Conservation (phyloP, 2,329 filamentous ascomycete species). For the Zasmidium cellare region DNA sequence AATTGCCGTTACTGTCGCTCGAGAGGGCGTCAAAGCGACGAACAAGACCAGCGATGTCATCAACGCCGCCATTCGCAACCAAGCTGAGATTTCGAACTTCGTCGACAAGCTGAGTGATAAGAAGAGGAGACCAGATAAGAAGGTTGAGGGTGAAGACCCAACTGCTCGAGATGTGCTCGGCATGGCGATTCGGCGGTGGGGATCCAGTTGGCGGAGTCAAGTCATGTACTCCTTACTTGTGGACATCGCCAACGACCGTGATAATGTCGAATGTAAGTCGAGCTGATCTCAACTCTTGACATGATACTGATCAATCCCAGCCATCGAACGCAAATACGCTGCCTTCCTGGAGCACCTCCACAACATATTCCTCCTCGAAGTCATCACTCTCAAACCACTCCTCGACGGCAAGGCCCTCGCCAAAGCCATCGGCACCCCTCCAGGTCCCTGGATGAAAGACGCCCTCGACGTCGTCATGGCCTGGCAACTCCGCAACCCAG, state of each 20-base stretch:
- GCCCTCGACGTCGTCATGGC: slow-evolving; percentile 78
- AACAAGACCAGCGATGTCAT: slow-evolving; percentile 74
- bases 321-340: slow-evolving; percentile 53
- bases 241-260: slow-evolving; percentile 53
- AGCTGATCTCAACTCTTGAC: slow-evolving; percentile 5
- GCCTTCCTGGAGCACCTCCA: slow-evolving; percentile 55
- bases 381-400: slow-evolving; percentile 49
- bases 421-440: slow-evolving; percentile 64
- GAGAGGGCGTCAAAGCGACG: slow-evolving; percentile 76
- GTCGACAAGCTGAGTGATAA: slow-evolving; percentile 56
- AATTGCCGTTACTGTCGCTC: slow-evolving; percentile 62
- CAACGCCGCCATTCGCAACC: slow-evolving; percentile 63
- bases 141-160: slow-evolving; percentile 43
- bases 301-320: slow-evolving; percentile 26
- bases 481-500: slow-evolving; percentile 85
- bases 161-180: slow-evolving; percentile 64
- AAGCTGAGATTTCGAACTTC: slow-evolving; percentile 61
- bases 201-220: slow-evolving; percentile 70
- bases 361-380: slow-evolving; percentile 53
- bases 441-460: slow-evolving; percentile 80
- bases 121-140: slow-evolving; percentile 46
- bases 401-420: slow-evolving; percentile 75
- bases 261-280: slow-evolving; percentile 46
- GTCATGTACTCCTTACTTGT: slow-evolving; percentile 67
- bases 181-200: slow-evolving; percentile 74